A percentile compares a stretch with the other conserved stretches of the same genome.
phyloP scores from a whole-genome alignment of 805 yeast species.

The Candida cerambycidarum region DNA sequence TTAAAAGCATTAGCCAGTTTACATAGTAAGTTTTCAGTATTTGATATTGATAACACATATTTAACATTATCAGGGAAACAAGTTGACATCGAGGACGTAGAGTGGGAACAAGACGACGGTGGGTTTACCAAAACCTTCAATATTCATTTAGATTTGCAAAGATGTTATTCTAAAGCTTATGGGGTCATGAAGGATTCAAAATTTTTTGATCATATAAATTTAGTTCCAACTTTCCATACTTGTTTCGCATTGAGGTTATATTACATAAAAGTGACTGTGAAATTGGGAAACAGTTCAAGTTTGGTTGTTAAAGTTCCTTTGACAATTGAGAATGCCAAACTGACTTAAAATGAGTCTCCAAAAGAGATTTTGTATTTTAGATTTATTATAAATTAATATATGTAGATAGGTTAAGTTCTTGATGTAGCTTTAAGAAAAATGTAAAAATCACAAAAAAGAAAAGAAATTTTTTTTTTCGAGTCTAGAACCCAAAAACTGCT shows the following conservation, averaged over 20 bases:
- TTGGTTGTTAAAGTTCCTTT: slow-evolving; percentile 38
- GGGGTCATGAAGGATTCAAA: slow-evolving; percentile 15
- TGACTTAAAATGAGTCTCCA: background rate
- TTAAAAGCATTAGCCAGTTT: slow-evolving; percentile 34
- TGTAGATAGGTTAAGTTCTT: background rate
- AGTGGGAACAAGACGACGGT: slow-evolving; percentile 26
- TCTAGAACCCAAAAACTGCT: too few species aligned
- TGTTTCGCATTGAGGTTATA: slow-evolving; percentile 38
- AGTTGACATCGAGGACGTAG: slow-evolving; percentile 22
- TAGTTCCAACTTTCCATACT: slow-evolving; percentile 41
- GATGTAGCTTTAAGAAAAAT: background rate
- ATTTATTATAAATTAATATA: too few species aligned
- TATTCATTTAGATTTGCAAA: slow-evolving; percentile 26
- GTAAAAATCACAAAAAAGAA: background rate
- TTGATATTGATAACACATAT: slow-evolving; percentile 15
- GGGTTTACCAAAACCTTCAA: slow-evolving; percentile 27
- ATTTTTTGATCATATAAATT: slow-evolving; percentile 29
- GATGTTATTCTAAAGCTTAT: slow-evolving; percentile 29
- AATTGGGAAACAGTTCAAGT: slow-evolving; percentile 28
- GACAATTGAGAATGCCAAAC: slow-evolving; percentile 18
- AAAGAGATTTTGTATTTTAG: background rate
- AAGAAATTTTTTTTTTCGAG: too few species aligned
- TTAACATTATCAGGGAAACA: background rate
- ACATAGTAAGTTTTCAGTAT: slow-evolving; percentile 33
- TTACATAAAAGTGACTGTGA: slow-evolving; percentile 31